These are phyloP conservation scores for Hyaloperonospora brassicae DNA, from an alignment of 352 stramenopile species.

Conservation along the genomic window DNA sequence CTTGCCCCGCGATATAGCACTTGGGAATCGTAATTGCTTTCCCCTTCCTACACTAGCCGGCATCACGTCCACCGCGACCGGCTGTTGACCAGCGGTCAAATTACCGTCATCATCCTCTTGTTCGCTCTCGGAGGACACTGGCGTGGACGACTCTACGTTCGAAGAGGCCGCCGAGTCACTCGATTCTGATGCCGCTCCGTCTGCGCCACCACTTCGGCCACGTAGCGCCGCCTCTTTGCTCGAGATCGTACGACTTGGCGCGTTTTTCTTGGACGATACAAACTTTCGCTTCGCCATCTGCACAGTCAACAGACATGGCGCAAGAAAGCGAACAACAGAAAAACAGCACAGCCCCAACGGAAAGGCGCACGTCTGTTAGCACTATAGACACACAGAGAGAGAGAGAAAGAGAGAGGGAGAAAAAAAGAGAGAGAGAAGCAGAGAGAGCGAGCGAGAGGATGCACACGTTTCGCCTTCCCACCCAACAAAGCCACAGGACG, in stretches of 20 bases:
- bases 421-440: too few species aligned
- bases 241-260: slow-evolving; percentile 65
- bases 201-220: slow-evolving; percentile 24
- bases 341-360: too few species aligned
- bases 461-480: too few species aligned
- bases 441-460: too few species aligned
- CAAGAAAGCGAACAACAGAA: neutral
- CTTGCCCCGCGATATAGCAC: slow-evolving; percentile 62
- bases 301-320: slow-evolving; percentile 2
- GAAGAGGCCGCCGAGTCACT: slow-evolving; percentile 31
- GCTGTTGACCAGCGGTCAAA: slow-evolving; percentile 13
- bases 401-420: too few species aligned
- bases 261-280: slow-evolving; percentile 84
- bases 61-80: slow-evolving; percentile 59
- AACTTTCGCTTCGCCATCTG: slow-evolving; percentile 80
- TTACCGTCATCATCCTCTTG: slow-evolving; percentile 26
- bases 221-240: slow-evolving; percentile 78
- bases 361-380: too few species aligned
- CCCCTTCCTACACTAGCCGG: slow-evolving; percentile 57
- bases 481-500: too few species aligned
- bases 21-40: slow-evolving; percentile 75
- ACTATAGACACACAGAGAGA: too few species aligned
- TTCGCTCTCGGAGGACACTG: slow-evolving; percentile 31
- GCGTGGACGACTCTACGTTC: slow-evolving; percentile 30
- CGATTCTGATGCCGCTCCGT: slow-evolving; percentile 21